Evolutionary conservation across 225 moss, liverwort and hornwort species (phyloP).

Genomic region (Physcomitrellopsis africana): DNA sequence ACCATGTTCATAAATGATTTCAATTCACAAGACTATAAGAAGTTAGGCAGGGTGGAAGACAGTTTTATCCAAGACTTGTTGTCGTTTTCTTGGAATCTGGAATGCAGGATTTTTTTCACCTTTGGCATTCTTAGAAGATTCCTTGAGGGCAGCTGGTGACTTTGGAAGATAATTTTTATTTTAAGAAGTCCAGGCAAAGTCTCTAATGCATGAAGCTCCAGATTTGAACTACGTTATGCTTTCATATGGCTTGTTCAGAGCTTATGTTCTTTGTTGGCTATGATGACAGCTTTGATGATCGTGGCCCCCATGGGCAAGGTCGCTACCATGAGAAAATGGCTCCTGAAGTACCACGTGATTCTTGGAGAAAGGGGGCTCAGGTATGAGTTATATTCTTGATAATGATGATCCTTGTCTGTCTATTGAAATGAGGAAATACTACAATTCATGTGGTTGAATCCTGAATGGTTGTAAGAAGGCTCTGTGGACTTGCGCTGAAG

Average conservation of each 20-base stretch:
- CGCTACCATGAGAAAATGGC: slow-evolving; percentile 79
- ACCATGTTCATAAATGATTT: background rate
- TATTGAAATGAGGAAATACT: background rate
- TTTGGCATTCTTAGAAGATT: background rate
- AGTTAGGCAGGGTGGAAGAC: slow-evolving; percentile 1
- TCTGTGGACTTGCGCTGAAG: slow-evolving; percentile 1
- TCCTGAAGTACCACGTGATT: slow-evolving; percentile 65
- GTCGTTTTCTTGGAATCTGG: slow-evolving; percentile 19
- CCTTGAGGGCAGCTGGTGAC: slow-evolving; percentile 3
- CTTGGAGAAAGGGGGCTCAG: slow-evolving; percentile 98
- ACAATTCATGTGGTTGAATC: slow-evolving; percentile 8
- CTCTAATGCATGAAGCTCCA: slow-evolving; percentile 22
- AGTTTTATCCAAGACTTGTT: background rate
- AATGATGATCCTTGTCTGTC: background rate
- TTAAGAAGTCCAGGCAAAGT: slow-evolving; percentile 11
- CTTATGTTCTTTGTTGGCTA: slow-evolving; percentile 23
- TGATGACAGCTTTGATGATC: slow-evolving; percentile 86
- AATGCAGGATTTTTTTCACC: background rate
- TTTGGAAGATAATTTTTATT: slow-evolving; percentile 17
- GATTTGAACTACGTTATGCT: slow-evolving; percentile 4
- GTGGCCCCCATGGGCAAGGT: slow-evolving; percentile 93
- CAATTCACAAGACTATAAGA: slow-evolving; percentile 10
- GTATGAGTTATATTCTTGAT: slow-evolving; percentile 40
- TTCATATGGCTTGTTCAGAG: slow-evolving; percentile 20
- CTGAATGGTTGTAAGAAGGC: slow-evolving; percentile 8